Base-by-base conservation (phyloP, 1,284 basidiomycete species). In the Ceratobasidium sp. region DNA sequence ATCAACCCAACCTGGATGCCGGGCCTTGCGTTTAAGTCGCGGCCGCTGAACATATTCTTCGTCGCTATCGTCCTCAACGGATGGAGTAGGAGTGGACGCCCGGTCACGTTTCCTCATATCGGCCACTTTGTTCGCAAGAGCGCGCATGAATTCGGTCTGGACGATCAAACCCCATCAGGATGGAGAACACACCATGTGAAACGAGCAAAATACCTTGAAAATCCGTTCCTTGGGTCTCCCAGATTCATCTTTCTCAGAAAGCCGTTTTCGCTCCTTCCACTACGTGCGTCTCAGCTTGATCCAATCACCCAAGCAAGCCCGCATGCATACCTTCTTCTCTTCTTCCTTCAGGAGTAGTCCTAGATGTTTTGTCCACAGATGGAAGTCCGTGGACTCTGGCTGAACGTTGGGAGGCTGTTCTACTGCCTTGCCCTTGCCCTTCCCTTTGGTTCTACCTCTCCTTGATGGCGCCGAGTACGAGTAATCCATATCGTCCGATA, bases 331-430 rank as follows among this genome's bases (percentile, higher is more conserved):
- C 62, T 66, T 66, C 52, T 66, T 66, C 29, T 66, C 62, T 52
- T 66, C 62, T 47, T 66, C 62, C 42, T 66, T 66, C 13, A 66
- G 62, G 46, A 66, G 62, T 42, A 66, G 41, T 52, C 62, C 62
- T 50, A 66, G 46, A 46, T 66, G 62, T 41, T 66, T 66, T 19
- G 62, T 56, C 62, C 62, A 66, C 62, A 66, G 36, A 36, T 66
- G 62, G 2, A 66, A 27, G 30, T 52, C 52, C 39, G 42, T 54
- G 29, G 62, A 54, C 62, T 66, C 62, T 3, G 62, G 52, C 39
- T 66, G 62, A 19, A 56, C 36, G 19, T 36, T 39, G 14, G 52
- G 52, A 11, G 62, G 23, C 29, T 39, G 50, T 19, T 66, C 62
- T 13, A n/a, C 21, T 8, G 41, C 41, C 16, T 56, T 66, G 27